A percentile compares a stretch with the other conserved stretches of the same genome.
phyloP scores from a whole-genome alignment of 805 yeast genomes.

The Lipomyces starkeyi region DNA sequence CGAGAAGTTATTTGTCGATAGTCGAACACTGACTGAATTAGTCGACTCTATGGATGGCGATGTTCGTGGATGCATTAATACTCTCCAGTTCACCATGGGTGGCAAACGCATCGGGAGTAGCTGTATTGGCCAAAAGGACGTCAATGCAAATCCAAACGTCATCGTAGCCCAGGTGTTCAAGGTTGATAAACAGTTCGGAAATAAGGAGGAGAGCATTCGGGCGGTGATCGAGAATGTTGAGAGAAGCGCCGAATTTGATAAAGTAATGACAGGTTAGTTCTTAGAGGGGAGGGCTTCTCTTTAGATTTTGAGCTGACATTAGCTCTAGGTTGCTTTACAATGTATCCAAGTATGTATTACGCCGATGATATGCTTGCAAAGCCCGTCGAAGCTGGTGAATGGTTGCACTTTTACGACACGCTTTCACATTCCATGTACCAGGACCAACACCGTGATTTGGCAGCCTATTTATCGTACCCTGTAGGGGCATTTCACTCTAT shows the following conservation, averaged over 20 bases:
- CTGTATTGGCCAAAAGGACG: constrained; percentile 58
- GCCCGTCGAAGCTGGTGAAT: constrained; percentile 69
- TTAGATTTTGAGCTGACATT: neutral
- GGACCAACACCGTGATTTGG: constrained; percentile 55
- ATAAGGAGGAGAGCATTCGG: constrained; percentile 46
- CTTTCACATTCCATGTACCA: constrained; percentile 51
- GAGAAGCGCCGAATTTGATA: constrained; percentile 61
- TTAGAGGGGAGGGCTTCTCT: neutral
- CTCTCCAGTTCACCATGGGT: constrained; percentile 67
- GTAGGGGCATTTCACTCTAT: constrained; percentile 66
- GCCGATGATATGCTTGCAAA: constrained; percentile 66
- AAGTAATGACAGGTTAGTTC: constrained; percentile 53
- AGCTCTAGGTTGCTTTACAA: constrained; percentile 62
- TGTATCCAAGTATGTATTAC: constrained; percentile 65
- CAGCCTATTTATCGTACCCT: constrained; percentile 61
- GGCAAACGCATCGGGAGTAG: constrained; percentile 15
- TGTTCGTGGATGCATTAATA: constrained; percentile 81
- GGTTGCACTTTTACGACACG: constrained; percentile 76
- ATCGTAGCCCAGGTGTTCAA: constrained; percentile 67
- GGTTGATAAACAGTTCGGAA: constrained; percentile 48
- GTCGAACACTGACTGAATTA: constrained; percentile 64
- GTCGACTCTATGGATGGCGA: constrained; percentile 79
- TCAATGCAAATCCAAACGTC: constrained; percentile 68
- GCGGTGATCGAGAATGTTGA: constrained; percentile 56
- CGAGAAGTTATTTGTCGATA: constrained; percentile 60